Evolutionary conservation across 495 filamentous ascomycete species (phyloP).

Genomic region (Hypoxylon fuscum): DNA sequence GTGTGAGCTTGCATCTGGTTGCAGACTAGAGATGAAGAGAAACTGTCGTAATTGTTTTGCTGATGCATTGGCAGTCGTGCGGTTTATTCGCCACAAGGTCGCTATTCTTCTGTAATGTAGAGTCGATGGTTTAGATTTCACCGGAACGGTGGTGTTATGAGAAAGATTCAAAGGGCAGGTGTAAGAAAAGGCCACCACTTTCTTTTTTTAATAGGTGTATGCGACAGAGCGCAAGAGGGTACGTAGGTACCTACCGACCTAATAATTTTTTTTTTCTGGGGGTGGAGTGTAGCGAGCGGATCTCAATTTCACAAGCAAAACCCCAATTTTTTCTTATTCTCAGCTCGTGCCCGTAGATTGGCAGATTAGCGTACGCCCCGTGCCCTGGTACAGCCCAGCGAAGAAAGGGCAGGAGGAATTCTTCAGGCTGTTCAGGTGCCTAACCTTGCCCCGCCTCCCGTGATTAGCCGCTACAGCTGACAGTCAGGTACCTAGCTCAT

Average conservation of each 20-base stretch:
- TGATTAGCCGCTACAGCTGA: constrained; percentile 35
- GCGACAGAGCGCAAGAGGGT: constrained; percentile 4
- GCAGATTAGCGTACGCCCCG: constrained; percentile 9
- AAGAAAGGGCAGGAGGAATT: constrained; percentile 6
- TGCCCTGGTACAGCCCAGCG: constrained; percentile 5
- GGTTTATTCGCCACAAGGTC: constrained; percentile 10
- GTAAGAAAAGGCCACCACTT: constrained; percentile 23
- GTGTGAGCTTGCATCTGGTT: constrained; percentile 58
- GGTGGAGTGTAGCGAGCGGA: constrained; percentile 23
- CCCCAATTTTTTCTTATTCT: constrained; percentile 22
- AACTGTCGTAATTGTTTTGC: constrained; percentile 50
- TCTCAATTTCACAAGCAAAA: constrained; percentile 26
- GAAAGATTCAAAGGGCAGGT: constrained; percentile 7
- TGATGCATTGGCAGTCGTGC: constrained; percentile 55
- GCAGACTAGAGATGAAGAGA: constrained; percentile 55
- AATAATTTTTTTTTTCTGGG: no score
- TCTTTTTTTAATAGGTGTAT: constrained; percentile 19
- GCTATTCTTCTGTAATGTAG: constrained; percentile 19
- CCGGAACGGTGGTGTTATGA: constrained; percentile 38
- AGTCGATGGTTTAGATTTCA: constrained; percentile 29
- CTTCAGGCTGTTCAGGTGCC: constrained; percentile 35
- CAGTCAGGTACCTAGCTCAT: constrained; percentile 4
- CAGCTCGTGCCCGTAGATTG: no score
- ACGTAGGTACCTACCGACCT: background rate
- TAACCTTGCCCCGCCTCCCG: constrained; percentile 24